Base-by-base conservation (phyloP, 2,329 filamentous ascomycete species). In the Fusarium sp. region DNA sequence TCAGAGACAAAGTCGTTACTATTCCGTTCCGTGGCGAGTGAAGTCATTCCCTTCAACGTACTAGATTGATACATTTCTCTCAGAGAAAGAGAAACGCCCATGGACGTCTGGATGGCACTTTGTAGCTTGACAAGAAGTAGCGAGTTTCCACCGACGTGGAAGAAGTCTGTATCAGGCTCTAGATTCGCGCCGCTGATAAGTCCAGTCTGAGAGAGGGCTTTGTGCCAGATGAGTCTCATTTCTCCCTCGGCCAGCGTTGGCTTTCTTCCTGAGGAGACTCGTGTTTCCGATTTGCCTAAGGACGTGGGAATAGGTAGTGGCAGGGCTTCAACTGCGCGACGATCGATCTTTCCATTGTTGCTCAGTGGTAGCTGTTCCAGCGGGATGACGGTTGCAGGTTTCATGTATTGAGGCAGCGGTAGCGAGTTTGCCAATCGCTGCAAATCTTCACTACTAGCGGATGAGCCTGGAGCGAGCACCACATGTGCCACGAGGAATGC, bases 351-450 rank as follows among this genome's bases (percentile, higher is more conserved):
- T 8, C 44, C 52, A 22, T 37, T 56, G 2, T 19, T 56, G 2
- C 40, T 56, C 33, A 56, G 10, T 1, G 52, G 52, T 0, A 56
- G 1, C 2, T 20, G 39, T 1, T 32, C 25, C 13, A 50, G 3
- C 1, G 13, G 4, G 1, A 41, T 17, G 1, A 50, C 13, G 3
- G 41, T 7, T 1, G 52, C 44, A 4, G 52, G 52, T 17, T n/a
- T 41, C 52, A 56, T 56, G 17, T 41, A 56, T 10, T 56, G 52
- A 9, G 52, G 52, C 19, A 56, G 43, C 8, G 44, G 33, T 1
- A 50, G 4, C 4, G 19, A 2, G 3, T 4, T 41, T 2, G 25
- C 15, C 3, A 19, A 1, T 0, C 11, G 23, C 4, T 40, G 52
- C 4, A 32, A 17, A 2, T 14, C 6, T 11, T 25, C 0, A 4